phyloP scores from a whole-genome alignment of 257 asterid genomes.

The Plectranthus barbatus region DNA sequence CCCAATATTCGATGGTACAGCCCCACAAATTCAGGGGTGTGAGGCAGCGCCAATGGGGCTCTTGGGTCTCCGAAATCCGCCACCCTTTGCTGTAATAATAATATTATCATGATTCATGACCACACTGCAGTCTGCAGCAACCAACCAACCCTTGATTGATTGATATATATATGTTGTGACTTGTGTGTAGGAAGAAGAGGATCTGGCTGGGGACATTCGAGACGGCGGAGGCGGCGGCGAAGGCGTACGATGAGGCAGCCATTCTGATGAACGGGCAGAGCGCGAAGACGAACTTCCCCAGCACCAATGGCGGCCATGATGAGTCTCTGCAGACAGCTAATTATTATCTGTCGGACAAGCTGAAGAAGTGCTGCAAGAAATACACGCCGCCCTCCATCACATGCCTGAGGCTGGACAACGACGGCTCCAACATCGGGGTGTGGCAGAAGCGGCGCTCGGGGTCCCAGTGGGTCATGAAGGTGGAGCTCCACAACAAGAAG shows the following conservation, averaged over 20 bases:
- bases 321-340: too few relatives aligned
- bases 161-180: too few relatives aligned
- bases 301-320: not conserved
- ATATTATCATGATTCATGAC: too few relatives aligned
- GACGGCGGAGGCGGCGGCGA: slow-evolving; percentile 69
- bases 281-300: slow-evolving; percentile 61
- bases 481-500: slow-evolving; percentile 39
- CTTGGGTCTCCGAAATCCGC: slow-evolving; percentile 84
- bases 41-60: slow-evolving; percentile 91
- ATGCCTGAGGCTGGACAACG: slow-evolving; percentile 58
- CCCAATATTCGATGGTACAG: slow-evolving; percentile 34
- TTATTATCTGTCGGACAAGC: slow-evolving; percentile 56
- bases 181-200: slow-evolving; percentile 49
- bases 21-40: slow-evolving; percentile 73
- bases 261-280: slow-evolving; percentile 60
- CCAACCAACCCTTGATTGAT: too few relatives aligned
- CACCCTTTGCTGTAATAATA: slow-evolving; percentile 50
- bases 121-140: too few relatives aligned
- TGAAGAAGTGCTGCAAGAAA: slow-evolving; percentile 61
- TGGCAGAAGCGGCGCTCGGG: slow-evolving; percentile 57
- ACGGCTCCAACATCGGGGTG: slow-evolving; percentile 54
- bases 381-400: slow-evolving; percentile 64
- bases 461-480: slow-evolving; percentile 61
- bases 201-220: slow-evolving; percentile 81
- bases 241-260: slow-evolving; percentile 67